Evolutionary conservation across 192 early-diverging fungal species (phyloP), one percentile per base, ranked within the genome.

Genomic region (Linnemannia zychae): DNA sequence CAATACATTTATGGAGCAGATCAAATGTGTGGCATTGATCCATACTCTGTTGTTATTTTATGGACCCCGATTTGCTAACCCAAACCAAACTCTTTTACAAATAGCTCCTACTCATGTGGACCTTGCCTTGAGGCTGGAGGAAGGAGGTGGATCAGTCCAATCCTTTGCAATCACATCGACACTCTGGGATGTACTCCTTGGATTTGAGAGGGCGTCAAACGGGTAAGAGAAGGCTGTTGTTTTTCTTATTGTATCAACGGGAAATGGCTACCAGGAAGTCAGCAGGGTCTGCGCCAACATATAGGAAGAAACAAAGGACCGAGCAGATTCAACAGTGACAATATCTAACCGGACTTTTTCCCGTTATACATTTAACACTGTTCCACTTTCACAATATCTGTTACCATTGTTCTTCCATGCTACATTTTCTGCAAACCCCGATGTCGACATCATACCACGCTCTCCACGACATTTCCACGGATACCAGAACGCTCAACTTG

Each of bases 61-160:
- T 44, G 69, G 1, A 31, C 24, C 38, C 38, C 3, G 40, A 6
- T 46, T 71, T 44, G 38, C 46, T 71, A 40, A 71, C 46, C 40
- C 33, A 6, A 40, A 40, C 67, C 38, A 36, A 87, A 75, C n/a
- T 49, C 34, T 49, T 28, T 79, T 49, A 22, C 46, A 46, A 16
- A 31, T 75, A 87, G 88, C 78, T 34, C 87, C 77, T 7, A 88
- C 85, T 4, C 84, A 89, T 71, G 84, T 89, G 57, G 70, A 81
- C 37, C 91, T 97, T 40, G 97, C 96, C 7, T 86, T 98, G 22
- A 96, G 97, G 81, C 81, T 95, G 17, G 92, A 93, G 22, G 94
- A 94, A 44, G 91, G 92, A 7, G 90, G 86, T 18, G 88, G 97
- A 40, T 77, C 95, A 15, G 90, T 95, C 31, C 89, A 85, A 36